Evolutionary conservation across 345 rosid species (phyloP), one percentile per base, ranked within the genome.

Genomic region (Syzygium grande): DNA sequence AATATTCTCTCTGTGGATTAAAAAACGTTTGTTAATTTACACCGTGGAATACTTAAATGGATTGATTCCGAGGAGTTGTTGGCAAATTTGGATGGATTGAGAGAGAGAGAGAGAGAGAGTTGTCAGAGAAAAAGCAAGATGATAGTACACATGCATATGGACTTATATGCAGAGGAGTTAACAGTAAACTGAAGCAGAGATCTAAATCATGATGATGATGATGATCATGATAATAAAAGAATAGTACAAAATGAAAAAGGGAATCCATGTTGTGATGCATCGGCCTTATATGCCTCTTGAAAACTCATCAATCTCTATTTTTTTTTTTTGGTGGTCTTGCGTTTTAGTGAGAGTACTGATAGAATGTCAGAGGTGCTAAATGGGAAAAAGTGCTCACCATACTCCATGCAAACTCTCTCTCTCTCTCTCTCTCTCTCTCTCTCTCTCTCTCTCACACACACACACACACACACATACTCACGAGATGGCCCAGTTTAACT

Each of bases 191-290:
- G 27, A 73, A 73, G 49, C 49, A 19, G 49, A 38, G 83, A 73
- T 73, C 83, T 63, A 53, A 86, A 88, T 88, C 59, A 52, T 87
- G 88, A 88, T 89, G 87, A 52, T 87, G 88, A 88, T 89, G 87
- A 93, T 79, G 89, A 86, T 90, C 88, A 84, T 90, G 84, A 84
- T 79, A 88, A 92, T 86, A 91, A 86, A 58, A 78, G 46, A 34
- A 52, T 12, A 52, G 85, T 41, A 73, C 89, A 92, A 91, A 93
- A 90, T 89, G 90, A 86, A 94, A 94, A 94, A 96, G 95, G 94
- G 94, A 88, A 93, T 93, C 94, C 73, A 94, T 91, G 97, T 94
- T 96, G 89, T 88, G 93, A 92, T 93, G 92, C 89, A 89, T 94
- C 96, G 91, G 96, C 91, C 94, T 86, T 89, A 86, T 89, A 58